Evolutionary conservation across 345 rosid species (phyloP), one percentile per base, ranked within the genome.

Genomic region (Gossypium stocksii): DNA sequence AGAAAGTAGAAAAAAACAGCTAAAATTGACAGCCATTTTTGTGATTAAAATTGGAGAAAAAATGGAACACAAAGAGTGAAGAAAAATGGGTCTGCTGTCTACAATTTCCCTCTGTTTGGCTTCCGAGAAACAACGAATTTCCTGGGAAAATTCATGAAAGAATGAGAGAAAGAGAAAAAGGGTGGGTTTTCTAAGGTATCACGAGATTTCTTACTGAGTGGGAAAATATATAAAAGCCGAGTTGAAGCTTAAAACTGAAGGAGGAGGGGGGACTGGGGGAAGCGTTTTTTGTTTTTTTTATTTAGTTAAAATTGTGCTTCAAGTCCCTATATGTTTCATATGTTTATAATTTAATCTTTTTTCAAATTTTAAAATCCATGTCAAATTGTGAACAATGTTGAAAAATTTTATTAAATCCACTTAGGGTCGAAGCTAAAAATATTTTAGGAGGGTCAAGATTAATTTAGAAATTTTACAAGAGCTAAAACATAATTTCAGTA

Each of bases 71-170:
- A 22, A 53, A 20, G 16, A 3, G 74, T 0, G n/a, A 49, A 13
- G 15, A 12, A 72, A 20, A 15, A 29, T 22, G 56, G 63, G 34
- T 4, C 23, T 77, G 52, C 41, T 34, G 41, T 34, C 41, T 34
- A 34, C 41, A 34, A 34, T 45, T 46, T 54, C 9, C 19, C 75
- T 62, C 74, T 76, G 77, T 63, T 41, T 17, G 73, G 4, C 48
- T 63, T 72, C 12, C 38, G 71, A 67, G 7, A 58, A 9, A 14
- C 59, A 74, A 74, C 22, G 41, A 80, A 71, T 79, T 77, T 73
- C 85, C 78, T 87, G 80, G 20, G 74, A 79, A 76, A 73, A 54
- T 68, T 81, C 94, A 88, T 88, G 5, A 71, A 70, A 38, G n/a
- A 62, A 51, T 58, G 2, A 15, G 72, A 20, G 34, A 46, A 69